phyloP scores from a whole-genome alignment of 164 flowering plant species.

The Cinnamomum micranthum region DNA sequence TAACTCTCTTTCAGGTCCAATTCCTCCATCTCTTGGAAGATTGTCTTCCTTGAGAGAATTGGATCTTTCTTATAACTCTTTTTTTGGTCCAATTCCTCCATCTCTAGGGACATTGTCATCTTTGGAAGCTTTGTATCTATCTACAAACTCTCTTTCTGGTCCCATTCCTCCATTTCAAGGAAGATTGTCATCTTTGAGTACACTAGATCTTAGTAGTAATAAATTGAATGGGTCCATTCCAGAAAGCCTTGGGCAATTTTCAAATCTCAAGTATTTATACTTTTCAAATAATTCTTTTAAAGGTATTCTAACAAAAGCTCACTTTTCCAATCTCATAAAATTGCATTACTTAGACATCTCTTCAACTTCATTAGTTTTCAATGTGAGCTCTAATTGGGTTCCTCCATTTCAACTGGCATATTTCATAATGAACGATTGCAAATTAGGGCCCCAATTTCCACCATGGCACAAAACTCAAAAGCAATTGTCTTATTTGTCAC shows the following conservation, averaged over 20 bases:
- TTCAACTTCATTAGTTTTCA: neutral
- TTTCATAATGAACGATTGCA: neutral
- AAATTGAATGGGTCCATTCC: neutral
- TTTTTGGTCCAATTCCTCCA: no score
- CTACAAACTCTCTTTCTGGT: no score
- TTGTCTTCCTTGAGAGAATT: no score
- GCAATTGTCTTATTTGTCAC: neutral
- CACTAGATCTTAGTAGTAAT: neutral
- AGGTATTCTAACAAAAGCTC: neutral
- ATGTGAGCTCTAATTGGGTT: neutral
- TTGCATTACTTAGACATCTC: neutral
- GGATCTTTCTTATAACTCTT: no score
- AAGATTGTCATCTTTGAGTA: neutral
- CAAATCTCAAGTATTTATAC: neutral
- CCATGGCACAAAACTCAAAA: neutral
- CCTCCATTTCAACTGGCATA: neutral
- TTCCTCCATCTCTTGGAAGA: no score
- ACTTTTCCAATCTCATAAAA: neutral
- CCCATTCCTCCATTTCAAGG: no score
- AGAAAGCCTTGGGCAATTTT: neutral
- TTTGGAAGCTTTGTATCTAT: no score
- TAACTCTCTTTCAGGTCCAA: no score
- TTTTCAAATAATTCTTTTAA: neutral
- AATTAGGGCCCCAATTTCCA: constrained; percentile 3
- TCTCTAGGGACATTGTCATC: neutral